Base-by-base conservation (phyloP, 768 basidiomycete genomes). In the Panaeolus cyanescens region DNA sequence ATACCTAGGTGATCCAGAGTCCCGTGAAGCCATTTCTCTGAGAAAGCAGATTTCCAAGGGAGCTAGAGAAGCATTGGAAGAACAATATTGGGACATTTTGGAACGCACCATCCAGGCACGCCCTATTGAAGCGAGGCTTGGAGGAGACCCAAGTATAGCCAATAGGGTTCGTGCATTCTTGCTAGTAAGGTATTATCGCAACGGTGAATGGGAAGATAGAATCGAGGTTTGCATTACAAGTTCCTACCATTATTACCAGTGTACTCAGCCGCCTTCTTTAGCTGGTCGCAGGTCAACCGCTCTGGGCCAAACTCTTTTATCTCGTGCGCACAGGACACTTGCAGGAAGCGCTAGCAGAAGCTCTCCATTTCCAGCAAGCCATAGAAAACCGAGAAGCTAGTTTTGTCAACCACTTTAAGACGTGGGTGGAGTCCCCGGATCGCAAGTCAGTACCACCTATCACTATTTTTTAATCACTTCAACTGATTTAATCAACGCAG, bases 271-370 rank as follows among this genome's bases (percentile, higher is more conserved):
- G 19, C n/a, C 9, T 42, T 3, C 4, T 42, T 4, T 15, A 50
- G 92, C 77, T 95, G 61, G 86, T 96, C 22, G 88, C 91, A 59
- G 91, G 92, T 9, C 90, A 91, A 67, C 93, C 95, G 1, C 66
- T 99, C 12, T 99, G 95, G 95, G 96, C 96, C 9, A 89, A 93
- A 60, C 71, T 96, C n/a, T 98, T 93, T 75, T 96, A 91, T 76
- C 84, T 99, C 15, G 81, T 99, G 9, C 87, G 96, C 25, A 90
- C 90, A 1, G 96, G 96, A 0, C 89, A 95, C 71, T 71, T 80
- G 5, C 79, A 85, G 36, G 96, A 98, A 62, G 95, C 96, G 0
- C 77, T 96, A 28, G 83, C 85, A 5, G 90, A 96, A 62, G 89
- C 93, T 0, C 62, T 85, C 13, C 82, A 84, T 28, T 86, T 85